Percentiles rank a stretch among this genome's conserved stretches.
These are phyloP conservation scores for Sutorius eximius DNA, from an alignment of 1,284 basidiomycete species.

Conservation along the genomic window DNA sequence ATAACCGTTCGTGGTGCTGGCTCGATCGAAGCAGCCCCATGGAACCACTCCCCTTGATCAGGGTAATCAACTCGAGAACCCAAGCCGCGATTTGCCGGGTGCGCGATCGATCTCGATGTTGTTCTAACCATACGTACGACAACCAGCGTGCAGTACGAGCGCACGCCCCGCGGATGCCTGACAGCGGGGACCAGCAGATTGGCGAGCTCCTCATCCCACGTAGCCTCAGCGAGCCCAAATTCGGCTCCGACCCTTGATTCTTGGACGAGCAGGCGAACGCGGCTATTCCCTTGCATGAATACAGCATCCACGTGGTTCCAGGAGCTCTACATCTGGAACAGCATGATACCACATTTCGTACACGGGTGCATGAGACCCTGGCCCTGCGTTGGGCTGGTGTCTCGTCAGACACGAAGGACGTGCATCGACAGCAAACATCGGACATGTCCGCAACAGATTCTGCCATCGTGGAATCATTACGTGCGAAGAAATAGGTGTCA, in stretches of 20 bases:
- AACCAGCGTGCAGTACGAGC: conserved; percentile 26
- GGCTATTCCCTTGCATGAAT: no score
- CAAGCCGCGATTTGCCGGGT: conserved; percentile 47
- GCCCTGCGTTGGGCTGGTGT: no score
- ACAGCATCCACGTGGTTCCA: no score
- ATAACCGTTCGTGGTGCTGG: neutral
- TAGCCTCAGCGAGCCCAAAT: conserved; percentile 70
- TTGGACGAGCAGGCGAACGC: no score
- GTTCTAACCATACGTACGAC: conserved; percentile 53
- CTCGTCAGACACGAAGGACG: no score
- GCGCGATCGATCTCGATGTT: conserved; percentile 88
- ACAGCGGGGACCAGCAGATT: conserved; percentile 49
- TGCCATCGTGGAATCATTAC: no score
- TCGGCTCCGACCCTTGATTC: conserved; percentile 80
- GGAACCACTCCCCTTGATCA: conserved; percentile 66
- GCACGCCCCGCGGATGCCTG: conserved; percentile 33
- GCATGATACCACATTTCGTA: no score
- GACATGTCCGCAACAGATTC: neutral
- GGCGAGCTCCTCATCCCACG: conserved; percentile 69
- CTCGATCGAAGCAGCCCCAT: conserved; percentile 57
- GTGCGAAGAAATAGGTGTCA: no score
- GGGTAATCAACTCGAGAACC: conserved; percentile 53
- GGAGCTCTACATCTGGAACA: no score
- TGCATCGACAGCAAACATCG: no score
- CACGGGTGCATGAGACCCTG: no score